Conservation (phyloP, 1,139 yeast species). For the Blastobotrys illinoisensis region DNA sequence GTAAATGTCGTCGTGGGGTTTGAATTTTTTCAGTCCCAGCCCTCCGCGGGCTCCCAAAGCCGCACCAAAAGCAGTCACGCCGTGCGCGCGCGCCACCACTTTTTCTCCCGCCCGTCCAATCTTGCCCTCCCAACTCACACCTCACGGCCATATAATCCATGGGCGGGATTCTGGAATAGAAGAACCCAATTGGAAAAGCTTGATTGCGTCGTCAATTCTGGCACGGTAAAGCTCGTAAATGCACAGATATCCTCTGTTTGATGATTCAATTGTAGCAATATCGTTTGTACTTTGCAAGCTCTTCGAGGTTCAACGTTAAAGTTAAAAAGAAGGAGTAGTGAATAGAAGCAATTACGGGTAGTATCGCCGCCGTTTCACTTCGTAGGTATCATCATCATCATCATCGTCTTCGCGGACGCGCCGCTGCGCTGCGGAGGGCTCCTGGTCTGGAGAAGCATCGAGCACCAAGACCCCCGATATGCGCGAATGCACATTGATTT, state of each 20-base stretch:
- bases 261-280: no score
- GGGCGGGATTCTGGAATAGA: no score
- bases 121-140: background rate
- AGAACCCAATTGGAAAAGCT: no score
- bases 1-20: background rate
- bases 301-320: no score
- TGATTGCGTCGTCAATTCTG: no score
- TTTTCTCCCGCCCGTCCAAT: background rate
- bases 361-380: slow-evolving; percentile 2
- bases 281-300: no score
- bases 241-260: no score
- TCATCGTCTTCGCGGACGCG: slow-evolving; percentile 7
- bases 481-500: slow-evolving; percentile 64
- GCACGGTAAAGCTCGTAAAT: no score
- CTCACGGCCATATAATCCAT: background rate
- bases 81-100: background rate
- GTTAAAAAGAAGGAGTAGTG: background rate
- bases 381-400: slow-evolving; percentile 2
- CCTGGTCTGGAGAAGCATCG: slow-evolving; percentile 16
- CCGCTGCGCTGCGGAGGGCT: background rate
- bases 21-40: background rate
- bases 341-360: background rate
- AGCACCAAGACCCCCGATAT: slow-evolving; percentile 49
- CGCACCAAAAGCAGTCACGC: background rate
- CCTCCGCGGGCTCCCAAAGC: background rate